phyloP scores from a whole-genome alignment of 768 basidiomycete species.

The Amanita thiersii region DNA sequence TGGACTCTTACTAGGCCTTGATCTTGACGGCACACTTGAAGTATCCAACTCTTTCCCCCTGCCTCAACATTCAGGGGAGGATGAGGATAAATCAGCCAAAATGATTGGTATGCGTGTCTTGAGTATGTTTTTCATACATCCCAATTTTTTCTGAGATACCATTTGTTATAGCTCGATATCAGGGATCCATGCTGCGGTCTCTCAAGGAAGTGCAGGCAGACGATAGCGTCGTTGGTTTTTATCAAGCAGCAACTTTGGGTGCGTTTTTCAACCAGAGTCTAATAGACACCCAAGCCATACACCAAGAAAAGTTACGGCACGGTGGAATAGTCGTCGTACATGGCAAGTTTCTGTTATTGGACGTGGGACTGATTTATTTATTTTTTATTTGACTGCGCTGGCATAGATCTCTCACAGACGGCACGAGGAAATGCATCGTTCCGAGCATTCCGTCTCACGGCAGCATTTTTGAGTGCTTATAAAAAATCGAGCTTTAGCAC shows the following conservation, averaged over 20 bases:
- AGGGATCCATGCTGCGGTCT: conserved; percentile 76
- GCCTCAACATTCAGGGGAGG: conserved; percentile 64
- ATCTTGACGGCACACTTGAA: conserved; percentile 86
- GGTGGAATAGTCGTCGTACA: conserved; percentile 83
- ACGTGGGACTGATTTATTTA: not conserved
- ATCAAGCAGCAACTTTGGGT: conserved; percentile 81
- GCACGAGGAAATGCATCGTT: conserved; percentile 81
- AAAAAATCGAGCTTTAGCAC: conserved; percentile 81
- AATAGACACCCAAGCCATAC: conserved; percentile 77
- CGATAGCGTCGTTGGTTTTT: conserved; percentile 90
- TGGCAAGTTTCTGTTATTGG: conserved; percentile 35
- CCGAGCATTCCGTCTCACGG: conserved; percentile 80
- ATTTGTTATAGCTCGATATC: conserved; percentile 56
- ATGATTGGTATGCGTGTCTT: conserved; percentile 50
- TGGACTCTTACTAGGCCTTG: conserved; percentile 84
- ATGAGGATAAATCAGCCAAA: conserved; percentile 78
- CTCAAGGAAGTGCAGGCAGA: conserved; percentile 88
- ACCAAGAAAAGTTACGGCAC: conserved; percentile 79
- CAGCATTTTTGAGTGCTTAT: conserved; percentile 73
- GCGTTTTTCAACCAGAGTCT: conserved; percentile 79
- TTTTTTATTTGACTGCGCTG: conserved; percentile 9
- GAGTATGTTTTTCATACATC: conserved; percentile 5
- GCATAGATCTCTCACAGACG: conserved; percentile 66
- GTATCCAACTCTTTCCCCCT: conserved; percentile 87
- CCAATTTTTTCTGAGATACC: conserved; percentile 5